Evolutionary conservation across 2,329 filamentous ascomycete genomes (phyloP).

Genomic region (Sclerotinia sclerotiorum): DNA sequence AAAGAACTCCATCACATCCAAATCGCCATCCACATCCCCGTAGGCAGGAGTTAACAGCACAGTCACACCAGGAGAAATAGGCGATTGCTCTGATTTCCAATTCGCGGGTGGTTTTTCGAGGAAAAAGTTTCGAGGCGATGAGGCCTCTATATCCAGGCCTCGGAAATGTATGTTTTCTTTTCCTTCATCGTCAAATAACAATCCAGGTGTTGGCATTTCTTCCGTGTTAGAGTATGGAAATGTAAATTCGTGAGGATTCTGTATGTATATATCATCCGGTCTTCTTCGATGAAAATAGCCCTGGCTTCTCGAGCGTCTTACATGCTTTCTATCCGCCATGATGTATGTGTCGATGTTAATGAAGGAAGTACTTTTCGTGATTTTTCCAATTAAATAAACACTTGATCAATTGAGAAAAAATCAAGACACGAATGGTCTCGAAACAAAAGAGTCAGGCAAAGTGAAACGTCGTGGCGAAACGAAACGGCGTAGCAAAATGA

Average conservation of each 20-base stretch:
- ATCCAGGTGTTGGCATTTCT: not conserved
- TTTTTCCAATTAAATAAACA: not conserved
- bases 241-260: not conserved
- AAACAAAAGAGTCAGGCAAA: not conserved
- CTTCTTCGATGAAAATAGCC: conserved; percentile 4
- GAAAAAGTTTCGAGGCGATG: conserved; percentile 16
- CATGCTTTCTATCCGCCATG: conserved; percentile 4
- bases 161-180: not conserved
- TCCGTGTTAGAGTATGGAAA: not conserved
- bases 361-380: not conserved
- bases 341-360: not conserved
- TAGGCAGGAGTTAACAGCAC: conserved; percentile 15
- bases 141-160: not conserved
- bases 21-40: conserved; percentile 12
- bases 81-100: not conserved
- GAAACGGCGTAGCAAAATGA: not conserved
- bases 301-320: conserved; percentile 10
- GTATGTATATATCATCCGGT: conserved; percentile 17
- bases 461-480: not conserved
- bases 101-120: conserved; percentile 5
- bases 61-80: conserved; percentile 21
- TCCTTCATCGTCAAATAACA: not conserved
- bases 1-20: conserved; percentile 21
- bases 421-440: not conserved
- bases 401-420: not conserved